A percentile compares a stretch with the other conserved stretches of the same genome.
Evolutionary conservation across 768 basidiomycete species (phyloP).

Genomic region (Sporobolomyces roseus): DNA sequence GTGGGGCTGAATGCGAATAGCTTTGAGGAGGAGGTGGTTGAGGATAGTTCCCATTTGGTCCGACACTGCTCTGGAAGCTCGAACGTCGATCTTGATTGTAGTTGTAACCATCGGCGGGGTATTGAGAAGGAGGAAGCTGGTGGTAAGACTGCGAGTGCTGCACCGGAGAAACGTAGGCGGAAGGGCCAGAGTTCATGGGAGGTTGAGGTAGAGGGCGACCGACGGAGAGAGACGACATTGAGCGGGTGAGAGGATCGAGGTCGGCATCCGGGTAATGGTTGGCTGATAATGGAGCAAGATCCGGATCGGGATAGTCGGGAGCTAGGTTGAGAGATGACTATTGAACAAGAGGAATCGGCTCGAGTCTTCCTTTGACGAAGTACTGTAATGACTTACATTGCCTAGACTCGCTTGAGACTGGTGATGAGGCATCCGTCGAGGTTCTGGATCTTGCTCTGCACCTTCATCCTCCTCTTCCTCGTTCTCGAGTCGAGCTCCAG

Average conservation of each 20-base stretch:
- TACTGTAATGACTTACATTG: neutral
- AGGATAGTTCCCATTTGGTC: neutral
- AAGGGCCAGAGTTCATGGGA: neutral
- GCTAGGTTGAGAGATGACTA: neutral
- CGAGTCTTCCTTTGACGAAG: rapidly evolving
- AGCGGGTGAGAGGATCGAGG: constrained; percentile 25
- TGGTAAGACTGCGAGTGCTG: neutral
- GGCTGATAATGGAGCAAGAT: constrained; percentile 12
- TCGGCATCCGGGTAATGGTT: constrained; percentile 37
- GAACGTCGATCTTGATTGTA: neutral
- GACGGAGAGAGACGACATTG: constrained; percentile 31
- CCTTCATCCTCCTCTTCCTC: neutral
- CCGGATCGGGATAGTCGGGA: constrained; percentile 12
- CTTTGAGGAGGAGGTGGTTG: neutral
- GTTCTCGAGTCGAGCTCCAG: constrained; percentile 19
- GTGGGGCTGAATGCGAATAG: neutral
- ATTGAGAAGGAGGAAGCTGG: neutral
- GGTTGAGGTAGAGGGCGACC: constrained; percentile 26
- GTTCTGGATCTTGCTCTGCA: too few species aligned
- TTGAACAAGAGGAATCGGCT: neutral
- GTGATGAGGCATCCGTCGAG: neutral
- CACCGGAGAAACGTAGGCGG: neutral
- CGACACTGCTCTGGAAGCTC: constrained; percentile 1
- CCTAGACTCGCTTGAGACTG: neutral
- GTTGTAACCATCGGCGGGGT: neutral